phyloP scores from a whole-genome alignment of 2,329 filamentous ascomycete species.

The Allantophomopsis lycopodina region DNA sequence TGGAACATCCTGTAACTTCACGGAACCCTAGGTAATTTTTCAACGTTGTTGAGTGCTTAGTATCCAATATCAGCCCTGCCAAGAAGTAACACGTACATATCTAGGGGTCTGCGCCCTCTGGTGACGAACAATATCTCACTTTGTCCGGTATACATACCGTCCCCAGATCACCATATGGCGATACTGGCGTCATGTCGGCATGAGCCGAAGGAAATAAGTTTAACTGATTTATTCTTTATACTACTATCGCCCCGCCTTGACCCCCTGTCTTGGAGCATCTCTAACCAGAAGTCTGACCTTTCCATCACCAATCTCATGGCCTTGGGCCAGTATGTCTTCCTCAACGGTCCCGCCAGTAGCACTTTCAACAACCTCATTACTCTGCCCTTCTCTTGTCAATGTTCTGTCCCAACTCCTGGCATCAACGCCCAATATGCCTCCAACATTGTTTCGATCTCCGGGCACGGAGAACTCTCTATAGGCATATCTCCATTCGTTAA shows the following conservation, averaged over 20 bases:
- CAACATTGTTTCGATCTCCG: slow-evolving; percentile 73
- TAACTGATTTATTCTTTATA: slow-evolving; percentile 1
- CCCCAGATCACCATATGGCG: too few species aligned
- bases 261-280: slow-evolving; percentile 20
- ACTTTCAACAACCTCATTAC: slow-evolving; percentile 2
- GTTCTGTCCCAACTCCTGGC: slow-evolving; percentile 54
- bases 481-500: slow-evolving; percentile 91
- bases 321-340: slow-evolving; percentile 45
- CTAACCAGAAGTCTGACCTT: slow-evolving; percentile 52
- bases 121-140: too few species aligned
- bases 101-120: too few species aligned
- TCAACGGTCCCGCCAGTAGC: slow-evolving; percentile 7
- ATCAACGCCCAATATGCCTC: slow-evolving; percentile 61
- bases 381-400: slow-evolving; percentile 29
- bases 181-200: too few species aligned
- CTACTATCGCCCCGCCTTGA: slow-evolving; percentile 40
- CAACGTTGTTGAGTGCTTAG: too few species aligned
- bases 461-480: slow-evolving; percentile 95
- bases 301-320: slow-evolving; percentile 54
- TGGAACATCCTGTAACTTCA: too few species aligned
- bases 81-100: too few species aligned
- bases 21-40: too few species aligned
- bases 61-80: too few species aligned
- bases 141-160: too few species aligned
- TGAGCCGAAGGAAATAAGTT: neutral